These are phyloP conservation scores for Petrea volubilis DNA, from an alignment of 257 asterid genomes.

Conservation along the genomic window DNA sequence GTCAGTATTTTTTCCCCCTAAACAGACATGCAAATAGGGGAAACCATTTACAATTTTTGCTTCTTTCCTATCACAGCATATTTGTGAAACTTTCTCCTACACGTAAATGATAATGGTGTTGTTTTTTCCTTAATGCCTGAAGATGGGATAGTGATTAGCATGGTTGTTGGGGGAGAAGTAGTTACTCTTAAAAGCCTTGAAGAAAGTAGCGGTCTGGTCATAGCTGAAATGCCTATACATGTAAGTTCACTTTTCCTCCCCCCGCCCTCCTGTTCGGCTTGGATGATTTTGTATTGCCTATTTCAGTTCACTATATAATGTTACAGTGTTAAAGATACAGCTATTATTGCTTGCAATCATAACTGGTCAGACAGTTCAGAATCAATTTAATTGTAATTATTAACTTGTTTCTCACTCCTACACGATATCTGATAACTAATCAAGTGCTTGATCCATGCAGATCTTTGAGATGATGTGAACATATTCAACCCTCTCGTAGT, in stretches of 20 bases:
- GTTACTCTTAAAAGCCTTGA: slow-evolving; percentile 79
- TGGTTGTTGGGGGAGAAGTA: slow-evolving; percentile 98
- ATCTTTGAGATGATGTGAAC: slow-evolving; percentile 81
- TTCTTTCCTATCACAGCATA: slow-evolving; percentile 1
- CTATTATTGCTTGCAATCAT: slow-evolving; percentile 15
- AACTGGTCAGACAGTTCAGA: slow-evolving; percentile 7
- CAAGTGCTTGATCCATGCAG: slow-evolving; percentile 46
- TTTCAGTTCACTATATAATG: not conserved
- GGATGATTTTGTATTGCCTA: not conserved
- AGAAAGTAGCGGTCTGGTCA: slow-evolving; percentile 76
- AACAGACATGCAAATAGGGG: not conserved
- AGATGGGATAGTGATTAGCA: slow-evolving; percentile 91
- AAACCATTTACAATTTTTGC: slow-evolving; percentile 5
- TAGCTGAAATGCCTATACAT: slow-evolving; percentile 93
- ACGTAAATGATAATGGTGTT: slow-evolving; percentile 11
- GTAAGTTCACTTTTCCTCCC: slow-evolving; percentile 46
- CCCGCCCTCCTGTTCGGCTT: too few relatives aligned
- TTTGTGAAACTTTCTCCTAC: slow-evolving; percentile 9
- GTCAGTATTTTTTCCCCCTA: slow-evolving; percentile 11
- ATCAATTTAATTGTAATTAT: slow-evolving; percentile 6
- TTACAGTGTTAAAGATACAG: not conserved
- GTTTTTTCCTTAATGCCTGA: slow-evolving; percentile 26
- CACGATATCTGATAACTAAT: slow-evolving; percentile 17
- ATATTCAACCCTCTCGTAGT: slow-evolving; percentile 24
- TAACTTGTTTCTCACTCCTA: not conserved